These are phyloP conservation scores for Haematococcus lacustris DNA, from an alignment of 139 green algal genomes.

Conservation along the genomic window DNA sequence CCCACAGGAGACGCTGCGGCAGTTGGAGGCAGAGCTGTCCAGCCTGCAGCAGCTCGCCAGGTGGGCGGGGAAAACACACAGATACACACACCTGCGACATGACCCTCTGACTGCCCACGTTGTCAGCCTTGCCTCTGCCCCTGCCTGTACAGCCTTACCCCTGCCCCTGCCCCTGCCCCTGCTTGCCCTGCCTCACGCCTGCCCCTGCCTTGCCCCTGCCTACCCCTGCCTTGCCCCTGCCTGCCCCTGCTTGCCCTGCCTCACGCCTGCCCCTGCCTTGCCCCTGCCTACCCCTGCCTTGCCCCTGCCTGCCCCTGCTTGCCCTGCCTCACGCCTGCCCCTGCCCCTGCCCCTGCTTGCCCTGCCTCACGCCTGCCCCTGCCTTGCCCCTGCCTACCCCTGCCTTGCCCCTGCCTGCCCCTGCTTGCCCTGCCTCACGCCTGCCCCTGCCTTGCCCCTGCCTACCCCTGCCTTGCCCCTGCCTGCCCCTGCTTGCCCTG, in stretches of 20 bases:
- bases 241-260: neutral
- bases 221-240: neutral
- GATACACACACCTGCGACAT: neutral
- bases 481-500: neutral
- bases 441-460: no score
- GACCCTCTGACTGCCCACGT: neutral
- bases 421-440: neutral
- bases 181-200: neutral
- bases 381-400: neutral
- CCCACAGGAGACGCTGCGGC: constrained; percentile 31
- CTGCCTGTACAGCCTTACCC: neutral
- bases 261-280: neutral
- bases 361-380: neutral
- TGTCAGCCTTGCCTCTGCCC: neutral
- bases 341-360: neutral
- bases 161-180: no score
- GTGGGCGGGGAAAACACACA: neutral
- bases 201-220: neutral
- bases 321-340: neutral
- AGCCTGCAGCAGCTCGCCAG: constrained; percentile 25
- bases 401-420: constrained; percentile 1
- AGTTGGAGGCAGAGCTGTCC: constrained; percentile 56
- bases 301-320: neutral
- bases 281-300: neutral
- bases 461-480: neutral